Evolutionary conservation across 768 basidiomycete species (phyloP), one percentile per base, ranked within the genome.

Genomic region (Cyclocybe cylindracea): DNA sequence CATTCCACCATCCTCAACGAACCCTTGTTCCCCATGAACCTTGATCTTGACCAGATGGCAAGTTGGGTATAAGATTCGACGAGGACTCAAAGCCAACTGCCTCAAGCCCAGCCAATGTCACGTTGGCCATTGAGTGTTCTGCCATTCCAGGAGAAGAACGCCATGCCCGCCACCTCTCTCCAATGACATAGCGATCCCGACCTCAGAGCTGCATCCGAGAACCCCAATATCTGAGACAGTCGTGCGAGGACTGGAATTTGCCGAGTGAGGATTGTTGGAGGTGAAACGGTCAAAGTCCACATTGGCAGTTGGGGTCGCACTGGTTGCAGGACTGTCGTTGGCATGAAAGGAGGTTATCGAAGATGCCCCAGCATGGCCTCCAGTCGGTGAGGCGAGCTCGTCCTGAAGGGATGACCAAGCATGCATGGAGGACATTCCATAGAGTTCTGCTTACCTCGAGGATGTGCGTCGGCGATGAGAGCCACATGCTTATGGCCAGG

Each of bases 1-100:
- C 65, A 14, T 63, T 68, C 66, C 68, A 68, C 75, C 73, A 76
- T 0, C 73, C 73, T 73, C 62, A n/a, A 76, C 61, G 8, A 77
- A 2, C 72, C 70, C 38, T 44, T 54, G 62, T 76, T 78, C 72
- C 0, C 74, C 69, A 35, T 55, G 66, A 18, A 71, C 48, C 8
- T 46, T 55, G 54, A 65, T n/a, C n/a, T n/a, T n/a, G n/a, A n/a
- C n/a, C 10, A 0, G 54, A 59, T 11, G 11, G 11, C 60, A 48
- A 10, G 44, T 48, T n/a, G 0, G 34, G 56, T 11, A 40, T 70
- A 34, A 1, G 62, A 34, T 0, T 6, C 38, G 39, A 69, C 47
- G 19, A 74, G 67, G 7, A 76, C 50, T 34, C 74, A 64, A 49
- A 78, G 68, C 1, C 68, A 70, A 7, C 74, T 50, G 0, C 68